Evolutionary conservation across 1,139 yeast species (phyloP).

Genomic region (Saccharomycopsis hybrid): DNA sequence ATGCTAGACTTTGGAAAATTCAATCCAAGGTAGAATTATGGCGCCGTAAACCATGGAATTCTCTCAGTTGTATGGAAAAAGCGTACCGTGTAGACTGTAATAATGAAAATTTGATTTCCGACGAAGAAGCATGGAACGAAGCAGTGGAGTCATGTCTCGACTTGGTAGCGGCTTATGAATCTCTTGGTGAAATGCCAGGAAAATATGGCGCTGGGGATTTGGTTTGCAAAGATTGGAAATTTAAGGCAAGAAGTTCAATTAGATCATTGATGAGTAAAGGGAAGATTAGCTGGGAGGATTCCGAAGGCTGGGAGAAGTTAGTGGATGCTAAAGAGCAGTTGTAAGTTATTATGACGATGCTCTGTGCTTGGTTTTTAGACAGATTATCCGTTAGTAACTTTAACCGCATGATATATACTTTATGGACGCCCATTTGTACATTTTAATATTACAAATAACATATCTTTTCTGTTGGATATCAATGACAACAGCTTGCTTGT

Average conservation of each 20-base stretch:
- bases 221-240: constrained; percentile 90
- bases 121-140: constrained; percentile 64
- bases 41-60: constrained; percentile 83
- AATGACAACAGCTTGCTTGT: no score
- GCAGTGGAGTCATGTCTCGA: constrained; percentile 79
- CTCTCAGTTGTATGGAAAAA: constrained; percentile 79
- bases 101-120: constrained; percentile 56
- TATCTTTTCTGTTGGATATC: no score
- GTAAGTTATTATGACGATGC: no score
- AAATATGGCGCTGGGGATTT: constrained; percentile 75
- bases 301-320: constrained; percentile 69
- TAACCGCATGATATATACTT: no score
- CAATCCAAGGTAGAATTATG: constrained; percentile 82
- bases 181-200: constrained; percentile 82
- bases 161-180: constrained; percentile 80
- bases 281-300: constrained; percentile 69
- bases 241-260: constrained; percentile 67
- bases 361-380: no score
- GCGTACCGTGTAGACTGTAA: constrained; percentile 72
- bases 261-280: constrained; percentile 79
- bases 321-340: constrained; percentile 31
- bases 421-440: no score
- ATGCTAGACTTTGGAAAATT: constrained; percentile 75
- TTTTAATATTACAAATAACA: no score
- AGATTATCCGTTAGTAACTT: no score